Conservation (phyloP, 225 moss, liverwort and hornwort genomes). For the Sphagnum tenellum region DNA sequence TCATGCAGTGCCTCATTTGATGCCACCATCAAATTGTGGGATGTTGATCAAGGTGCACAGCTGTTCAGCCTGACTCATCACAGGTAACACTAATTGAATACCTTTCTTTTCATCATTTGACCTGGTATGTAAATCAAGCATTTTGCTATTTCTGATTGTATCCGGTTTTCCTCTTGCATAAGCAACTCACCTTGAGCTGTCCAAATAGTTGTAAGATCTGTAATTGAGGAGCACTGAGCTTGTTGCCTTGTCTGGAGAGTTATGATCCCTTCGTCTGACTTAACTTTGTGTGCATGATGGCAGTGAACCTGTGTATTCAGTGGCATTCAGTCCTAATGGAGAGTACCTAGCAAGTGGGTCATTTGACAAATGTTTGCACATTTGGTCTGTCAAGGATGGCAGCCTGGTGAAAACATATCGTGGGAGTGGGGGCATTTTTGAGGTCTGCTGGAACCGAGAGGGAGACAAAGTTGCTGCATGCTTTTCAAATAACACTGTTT, state of each 20-base stretch:
- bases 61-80: constrained; percentile 91
- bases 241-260: too few species aligned
- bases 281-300: constrained; percentile 2
- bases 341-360: constrained; percentile 98
- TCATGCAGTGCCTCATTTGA: constrained; percentile 89
- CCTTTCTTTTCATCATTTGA: too few species aligned
- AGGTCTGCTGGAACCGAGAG: constrained; percentile 98
- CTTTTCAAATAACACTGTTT: constrained; percentile 97
- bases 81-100: constrained; percentile 22
- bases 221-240: too few species aligned
- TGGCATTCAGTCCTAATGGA: constrained; percentile 95
- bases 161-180: too few species aligned
- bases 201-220: too few species aligned
- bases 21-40: constrained; percentile 96
- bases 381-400: constrained; percentile 97
- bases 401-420: constrained; percentile 88
- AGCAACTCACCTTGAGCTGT: too few species aligned
- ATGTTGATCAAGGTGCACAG: constrained; percentile 83
- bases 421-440: constrained; percentile 98
- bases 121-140: too few species aligned
- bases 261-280: too few species aligned
- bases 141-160: too few species aligned
- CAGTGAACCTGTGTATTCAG: constrained; percentile 97
- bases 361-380: constrained; percentile 96
- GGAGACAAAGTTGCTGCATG: constrained; percentile 99